phyloP scores from a whole-genome alignment of 2,329 filamentous ascomycete genomes.

The Coniochaeta ligniaria region DNA sequence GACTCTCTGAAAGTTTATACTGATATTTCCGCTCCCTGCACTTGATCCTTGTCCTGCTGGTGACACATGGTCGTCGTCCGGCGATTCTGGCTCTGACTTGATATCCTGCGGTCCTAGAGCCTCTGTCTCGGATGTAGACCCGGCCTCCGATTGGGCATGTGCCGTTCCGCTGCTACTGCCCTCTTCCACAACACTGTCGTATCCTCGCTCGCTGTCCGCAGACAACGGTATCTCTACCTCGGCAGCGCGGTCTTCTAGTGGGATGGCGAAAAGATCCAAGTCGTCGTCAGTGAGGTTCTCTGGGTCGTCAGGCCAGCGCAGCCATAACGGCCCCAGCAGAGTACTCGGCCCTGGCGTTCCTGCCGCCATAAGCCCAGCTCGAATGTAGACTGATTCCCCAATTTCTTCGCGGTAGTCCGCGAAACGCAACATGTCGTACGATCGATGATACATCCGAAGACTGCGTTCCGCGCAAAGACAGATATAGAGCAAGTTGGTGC shows the following conservation, averaged over 20 bases:
- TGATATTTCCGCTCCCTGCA: background rate
- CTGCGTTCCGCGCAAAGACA: background rate
- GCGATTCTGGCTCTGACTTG: background rate
- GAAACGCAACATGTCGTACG: background rate
- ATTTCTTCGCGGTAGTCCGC: background rate
- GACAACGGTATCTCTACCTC: background rate
- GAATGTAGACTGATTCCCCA: background rate
- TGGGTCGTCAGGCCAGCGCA: background rate
- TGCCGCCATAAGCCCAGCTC: background rate
- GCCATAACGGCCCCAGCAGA: background rate
- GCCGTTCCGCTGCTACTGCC: background rate
- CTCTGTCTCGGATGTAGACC: background rate
- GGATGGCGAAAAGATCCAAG: background rate
- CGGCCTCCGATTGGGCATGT: background rate
- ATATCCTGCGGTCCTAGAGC: background rate
- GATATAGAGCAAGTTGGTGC: background rate
- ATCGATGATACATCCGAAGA: background rate
- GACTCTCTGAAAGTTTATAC: background rate
- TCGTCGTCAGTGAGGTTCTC: background rate
- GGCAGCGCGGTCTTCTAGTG: background rate
- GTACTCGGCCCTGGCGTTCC: background rate
- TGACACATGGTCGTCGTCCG: background rate
- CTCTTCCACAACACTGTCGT: background rate
- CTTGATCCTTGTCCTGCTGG: background rate
- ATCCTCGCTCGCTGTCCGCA: background rate